Percentiles rank a stretch among this genome's conserved stretches.
Conservation (phyloP, 805 yeast species). For the Schwanniomyces polymorphus region DNA sequence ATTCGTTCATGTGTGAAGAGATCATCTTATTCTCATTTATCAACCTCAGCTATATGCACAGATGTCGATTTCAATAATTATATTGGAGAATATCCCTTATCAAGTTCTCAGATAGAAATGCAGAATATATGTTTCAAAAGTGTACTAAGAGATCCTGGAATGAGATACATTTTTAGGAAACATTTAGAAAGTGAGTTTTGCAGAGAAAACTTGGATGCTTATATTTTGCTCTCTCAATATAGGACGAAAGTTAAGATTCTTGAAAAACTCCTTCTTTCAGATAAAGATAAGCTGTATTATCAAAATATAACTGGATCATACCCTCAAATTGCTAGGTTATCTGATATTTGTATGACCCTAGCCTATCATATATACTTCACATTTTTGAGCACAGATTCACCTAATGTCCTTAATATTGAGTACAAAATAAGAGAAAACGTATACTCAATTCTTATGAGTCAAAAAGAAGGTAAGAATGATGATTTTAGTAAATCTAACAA, state of each 20-base stretch:
- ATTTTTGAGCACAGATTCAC: conserved; percentile 64
- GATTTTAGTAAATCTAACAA: no score
- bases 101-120: background rate
- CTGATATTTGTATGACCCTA: conserved; percentile 57
- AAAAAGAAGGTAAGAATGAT: no score
- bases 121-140: conserved; percentile 26
- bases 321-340: conserved; percentile 19
- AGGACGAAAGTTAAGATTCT: conserved; percentile 45
- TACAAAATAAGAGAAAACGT: conserved; percentile 48
- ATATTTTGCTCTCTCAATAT: conserved; percentile 55
- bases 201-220: conserved; percentile 75
- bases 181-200: conserved; percentile 67
- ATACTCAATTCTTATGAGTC: conserved; percentile 19
- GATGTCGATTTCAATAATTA: background rate
- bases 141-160: conserved; percentile 71
- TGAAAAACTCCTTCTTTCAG: conserved; percentile 32
- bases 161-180: conserved; percentile 63
- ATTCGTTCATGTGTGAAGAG: conserved; percentile 10
- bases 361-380: conserved; percentile 67
- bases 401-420: conserved; percentile 70
- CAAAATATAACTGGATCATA: background rate
- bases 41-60: background rate
- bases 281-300: conserved; percentile 5
- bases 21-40: background rate
- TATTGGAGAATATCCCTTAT: background rate